phyloP scores from a whole-genome alignment of 208 protist species.

The Zelonia costaricensis region DNA sequence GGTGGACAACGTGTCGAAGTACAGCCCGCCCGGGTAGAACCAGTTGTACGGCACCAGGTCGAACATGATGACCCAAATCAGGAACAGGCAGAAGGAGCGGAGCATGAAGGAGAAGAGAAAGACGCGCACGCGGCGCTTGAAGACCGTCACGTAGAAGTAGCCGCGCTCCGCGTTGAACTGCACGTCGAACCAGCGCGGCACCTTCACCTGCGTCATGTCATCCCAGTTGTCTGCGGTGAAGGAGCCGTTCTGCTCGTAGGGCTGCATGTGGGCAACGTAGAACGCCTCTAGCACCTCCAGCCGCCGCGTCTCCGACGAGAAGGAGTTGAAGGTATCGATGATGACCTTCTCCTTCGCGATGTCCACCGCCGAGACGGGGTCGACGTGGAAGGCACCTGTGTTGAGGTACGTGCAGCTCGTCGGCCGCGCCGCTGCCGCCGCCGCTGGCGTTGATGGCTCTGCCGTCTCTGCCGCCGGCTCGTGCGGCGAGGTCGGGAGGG shows the following conservation, averaged over 20 bases:
- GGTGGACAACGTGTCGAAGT: slow-evolving; percentile 55
- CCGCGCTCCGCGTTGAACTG: slow-evolving; percentile 36
- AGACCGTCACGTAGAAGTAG: slow-evolving; percentile 49
- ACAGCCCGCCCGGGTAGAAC: slow-evolving; percentile 55
- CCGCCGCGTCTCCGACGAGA: slow-evolving; percentile 34
- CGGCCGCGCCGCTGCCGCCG: slow-evolving; percentile 9
- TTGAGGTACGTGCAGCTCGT: slow-evolving; percentile 28
- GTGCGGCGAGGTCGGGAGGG: too few relatives aligned
- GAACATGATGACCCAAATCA: slow-evolving; percentile 66
- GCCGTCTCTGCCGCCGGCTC: too few relatives aligned
- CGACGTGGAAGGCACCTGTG: slow-evolving; percentile 33
- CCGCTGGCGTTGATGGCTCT: too few relatives aligned
- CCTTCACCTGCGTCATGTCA: slow-evolving; percentile 37
- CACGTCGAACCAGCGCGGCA: slow-evolving; percentile 36
- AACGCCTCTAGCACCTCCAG: slow-evolving; percentile 46
- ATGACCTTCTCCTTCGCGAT: slow-evolving; percentile 31
- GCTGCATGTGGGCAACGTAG: slow-evolving; percentile 45
- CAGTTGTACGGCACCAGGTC: slow-evolving; percentile 34
- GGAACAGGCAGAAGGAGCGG: slow-evolving; percentile 40
- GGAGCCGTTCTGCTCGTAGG: slow-evolving; percentile 43
- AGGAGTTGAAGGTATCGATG: slow-evolving; percentile 44
- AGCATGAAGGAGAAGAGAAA: slow-evolving; percentile 60
- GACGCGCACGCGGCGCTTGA: slow-evolving; percentile 35
- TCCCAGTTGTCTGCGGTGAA: slow-evolving; percentile 64
- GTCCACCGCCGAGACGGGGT: slow-evolving; percentile 35